Base-by-base conservation (phyloP, 306 rosid genomes). In the Vigna nakashimae region DNA sequence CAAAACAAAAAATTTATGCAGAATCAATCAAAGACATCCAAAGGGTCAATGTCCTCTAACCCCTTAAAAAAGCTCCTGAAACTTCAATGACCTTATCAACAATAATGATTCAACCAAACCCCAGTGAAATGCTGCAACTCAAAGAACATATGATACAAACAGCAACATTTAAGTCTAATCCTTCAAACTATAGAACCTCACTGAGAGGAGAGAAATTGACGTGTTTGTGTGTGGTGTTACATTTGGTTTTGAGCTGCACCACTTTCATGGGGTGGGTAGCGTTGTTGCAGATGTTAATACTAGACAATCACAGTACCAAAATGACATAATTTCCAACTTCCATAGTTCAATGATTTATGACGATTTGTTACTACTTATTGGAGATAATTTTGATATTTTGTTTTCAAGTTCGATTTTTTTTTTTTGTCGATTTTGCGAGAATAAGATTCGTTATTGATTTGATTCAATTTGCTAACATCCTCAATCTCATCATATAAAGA, bases 91-190 rank as follows among this genome's bases (percentile, higher is more conserved):
- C 24, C 4, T 67, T n/a, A 16, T 6, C 69, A 53, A 65, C 13
- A 51, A 65, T 42, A 65, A 40, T 51, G 17, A 15, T 46, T 53
- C 50, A 71, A 53, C 20, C 64, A 65, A 32, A 49, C 43, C 50
- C 12, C 5, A 65, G 26, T 38, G 48, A 34, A 75, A 51, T 60
- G 73, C 32, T 51, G 74, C 34, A 76, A 82, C 32, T 24, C 65
- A 49, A 18, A 57, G 4, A 49, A 4, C 72, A 42, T 18, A 9
- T 53, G 16, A 16, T 20, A 26, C 16, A 36, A 66, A 32, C 15
- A 34, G 56, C 53, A 75, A 32, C 11, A 65, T 14, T 42, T 67
- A 71, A 75, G 59, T 56, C 22, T 7, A 42, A 40, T 20, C n/a
- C 7, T 71, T 24, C 46, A 51, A 48, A 6, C 28, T 66, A 65